Conservation (phyloP, 768 basidiomycete species). For the Scleroderma bovista region DNA sequence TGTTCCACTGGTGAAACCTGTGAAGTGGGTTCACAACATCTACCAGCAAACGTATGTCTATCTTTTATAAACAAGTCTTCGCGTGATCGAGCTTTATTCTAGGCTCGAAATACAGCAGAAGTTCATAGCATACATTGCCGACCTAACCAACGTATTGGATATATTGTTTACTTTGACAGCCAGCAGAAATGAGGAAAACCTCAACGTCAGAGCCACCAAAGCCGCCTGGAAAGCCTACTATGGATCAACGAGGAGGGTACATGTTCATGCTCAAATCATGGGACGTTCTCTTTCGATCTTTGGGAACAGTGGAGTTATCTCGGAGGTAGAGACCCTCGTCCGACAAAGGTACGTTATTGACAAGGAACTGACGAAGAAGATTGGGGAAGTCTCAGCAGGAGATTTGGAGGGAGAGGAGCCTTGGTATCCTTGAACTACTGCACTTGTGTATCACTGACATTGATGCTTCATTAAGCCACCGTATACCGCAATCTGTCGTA, state of each 20-base stretch:
- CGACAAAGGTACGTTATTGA: no score
- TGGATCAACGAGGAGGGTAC: neutral
- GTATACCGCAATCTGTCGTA: no score
- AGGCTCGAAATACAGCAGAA: slow-evolving; percentile 5
- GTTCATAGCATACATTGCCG: slow-evolving; percentile 21
- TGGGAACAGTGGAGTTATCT: neutral
- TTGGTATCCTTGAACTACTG: no score
- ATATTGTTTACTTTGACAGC: slow-evolving; percentile 6
- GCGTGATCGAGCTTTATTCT: neutral
- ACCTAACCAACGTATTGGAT: slow-evolving; percentile 20
- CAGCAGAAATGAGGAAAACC: neutral
- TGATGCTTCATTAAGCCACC: no score
- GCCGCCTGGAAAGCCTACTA: neutral
- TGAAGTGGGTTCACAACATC: neutral
- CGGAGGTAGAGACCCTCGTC: neutral
- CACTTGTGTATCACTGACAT: no score
- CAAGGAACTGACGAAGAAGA: no score
- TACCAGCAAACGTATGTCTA: neutral
- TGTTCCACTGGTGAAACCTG: no score
- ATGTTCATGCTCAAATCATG: neutral
- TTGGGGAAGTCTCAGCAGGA: no score
- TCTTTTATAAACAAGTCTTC: neutral
- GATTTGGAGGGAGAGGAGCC: no score
- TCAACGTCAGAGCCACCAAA: neutral
- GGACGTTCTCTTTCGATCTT: neutral